Base-by-base conservation (phyloP, 2,329 filamentous ascomycete genomes). In the Alternaria brassicae region DNA sequence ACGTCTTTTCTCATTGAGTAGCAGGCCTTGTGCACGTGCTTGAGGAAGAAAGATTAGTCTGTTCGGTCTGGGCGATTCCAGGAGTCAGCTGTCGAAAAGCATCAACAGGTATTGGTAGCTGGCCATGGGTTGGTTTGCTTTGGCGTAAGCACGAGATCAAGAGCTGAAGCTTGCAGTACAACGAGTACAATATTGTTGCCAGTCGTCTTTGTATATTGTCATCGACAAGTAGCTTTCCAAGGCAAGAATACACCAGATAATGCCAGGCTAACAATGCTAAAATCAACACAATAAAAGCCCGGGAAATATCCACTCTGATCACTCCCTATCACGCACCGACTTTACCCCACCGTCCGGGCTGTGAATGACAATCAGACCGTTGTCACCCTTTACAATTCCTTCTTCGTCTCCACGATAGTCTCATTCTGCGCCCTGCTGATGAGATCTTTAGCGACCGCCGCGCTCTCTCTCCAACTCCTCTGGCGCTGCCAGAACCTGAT, bases 401-500 rank as follows among this genome's bases (percentile, higher is more conserved):
- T 81, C 67, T 80, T 80, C 32, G 58, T 64, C 67, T 79, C 76
- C n/a, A 62, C 55, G 12, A 61, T 58, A 17, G 59, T 64, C 62
- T 72, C 72, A 8, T 62, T 56, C 41, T 69, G 69, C 48, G 75
- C 77, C 56, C 56, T 65, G 53, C 82, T 80, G 72, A 87, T 86
- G 59, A 85, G 74, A 5, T 76, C 77, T 58, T 76, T 79, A 21
- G 85, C 85, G 19, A 85, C 80, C 56, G 81, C 76, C 6, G 79
- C 81, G n/a, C 79, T 81, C 70, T 86, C 83, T 47, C 75, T 76
- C 78, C 82, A 83, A 8, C 80, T 79, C 60, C 75, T 76, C 69
- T 85, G 82, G 30, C 81, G 73, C 2, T 73, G 73, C 85, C 85
- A 88, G 63, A 88, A 88, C 53, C 78, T 77, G 32, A 81, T 77